Evolutionary conservation across 1,139 yeast species (phyloP).

Genomic region (Williopsis jadinii): DNA sequence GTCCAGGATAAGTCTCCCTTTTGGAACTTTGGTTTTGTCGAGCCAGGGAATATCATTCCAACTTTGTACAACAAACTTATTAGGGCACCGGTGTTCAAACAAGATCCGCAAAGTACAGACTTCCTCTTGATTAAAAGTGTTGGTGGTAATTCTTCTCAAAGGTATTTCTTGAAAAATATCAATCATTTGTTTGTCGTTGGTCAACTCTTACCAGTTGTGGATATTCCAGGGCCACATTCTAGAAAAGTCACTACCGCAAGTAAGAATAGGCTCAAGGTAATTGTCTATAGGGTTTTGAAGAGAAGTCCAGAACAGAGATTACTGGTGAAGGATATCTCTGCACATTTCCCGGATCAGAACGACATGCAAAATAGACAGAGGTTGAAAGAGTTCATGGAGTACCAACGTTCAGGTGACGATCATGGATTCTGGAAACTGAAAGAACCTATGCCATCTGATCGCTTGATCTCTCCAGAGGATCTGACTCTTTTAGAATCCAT

Average conservation of each 20-base stretch:
- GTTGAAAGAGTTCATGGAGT: constrained; percentile 96
- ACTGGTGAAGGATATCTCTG: constrained; percentile 80
- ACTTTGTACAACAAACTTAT: constrained; percentile 87
- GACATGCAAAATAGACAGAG: constrained; percentile 97
- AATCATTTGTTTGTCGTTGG: constrained; percentile 83
- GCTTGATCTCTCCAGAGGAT: constrained; percentile 93
- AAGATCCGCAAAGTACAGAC: constrained; percentile 72
- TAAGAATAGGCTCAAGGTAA: constrained; percentile 87
- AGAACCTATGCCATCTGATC: constrained; percentile 63
- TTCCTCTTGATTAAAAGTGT: constrained; percentile 75
- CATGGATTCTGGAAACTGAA: constrained; percentile 95
- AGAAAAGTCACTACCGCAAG: constrained; percentile 92
- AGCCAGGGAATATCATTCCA: constrained; percentile 90
- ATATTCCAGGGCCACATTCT: constrained; percentile 96
- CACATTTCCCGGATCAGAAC: constrained; percentile 94
- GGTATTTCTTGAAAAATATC: constrained; percentile 53
- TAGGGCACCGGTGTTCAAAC: constrained; percentile 90
- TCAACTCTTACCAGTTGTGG: constrained; percentile 87
- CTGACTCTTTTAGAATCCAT: constrained; percentile 79
- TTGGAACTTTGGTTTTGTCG: constrained; percentile 98
- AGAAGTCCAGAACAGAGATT: constrained; percentile 68
- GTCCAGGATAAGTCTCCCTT: constrained; percentile 95
- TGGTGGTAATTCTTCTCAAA: constrained; percentile 64
- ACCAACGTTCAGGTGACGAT: constrained; percentile 89
- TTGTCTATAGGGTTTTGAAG: constrained; percentile 83